A percentile compares a stretch with the other conserved stretches of the same genome.
phyloP scores from a whole-genome alignment of 1,284 basidiomycete genomes.

The Ceratobasidium sp. region DNA sequence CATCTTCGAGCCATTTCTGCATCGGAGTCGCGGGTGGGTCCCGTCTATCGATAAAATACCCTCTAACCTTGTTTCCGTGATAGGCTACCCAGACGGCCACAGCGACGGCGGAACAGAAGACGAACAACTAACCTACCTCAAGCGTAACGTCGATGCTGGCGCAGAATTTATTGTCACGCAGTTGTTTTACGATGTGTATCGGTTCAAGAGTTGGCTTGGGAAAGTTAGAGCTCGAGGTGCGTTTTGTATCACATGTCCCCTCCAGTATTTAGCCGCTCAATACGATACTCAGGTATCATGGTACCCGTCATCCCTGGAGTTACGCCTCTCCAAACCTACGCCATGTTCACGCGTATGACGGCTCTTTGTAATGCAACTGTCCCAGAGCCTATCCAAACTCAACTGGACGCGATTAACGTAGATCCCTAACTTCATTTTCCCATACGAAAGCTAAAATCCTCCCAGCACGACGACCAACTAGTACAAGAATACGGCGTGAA shows the following conservation, averaged over 20 bases:
- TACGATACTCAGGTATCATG: slow-evolving; percentile 76
- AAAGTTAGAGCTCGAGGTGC: slow-evolving; percentile 66
- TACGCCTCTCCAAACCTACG: slow-evolving; percentile 98
- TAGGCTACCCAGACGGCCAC: too few relatives aligned
- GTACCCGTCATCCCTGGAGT: slow-evolving; percentile 96
- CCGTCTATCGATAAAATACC: slow-evolving; percentile 77
- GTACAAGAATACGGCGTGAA: slow-evolving; percentile 90
- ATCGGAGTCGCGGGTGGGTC: slow-evolving; percentile 82
- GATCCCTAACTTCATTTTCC: slow-evolving; percentile 85
- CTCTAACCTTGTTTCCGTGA: slow-evolving; percentile 58
- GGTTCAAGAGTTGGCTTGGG: slow-evolving; percentile 88
- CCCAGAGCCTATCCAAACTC: slow-evolving; percentile 66
- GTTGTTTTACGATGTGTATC: slow-evolving; percentile 92
- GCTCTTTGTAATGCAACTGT: slow-evolving; percentile 90
- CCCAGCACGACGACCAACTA: slow-evolving; percentile 90
- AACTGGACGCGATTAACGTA: slow-evolving; percentile 59
- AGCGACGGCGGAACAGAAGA: slow-evolving; percentile 66
- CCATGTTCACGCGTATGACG: slow-evolving; percentile 93
- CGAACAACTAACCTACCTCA: slow-evolving; percentile 88
- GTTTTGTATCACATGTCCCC: too few relatives aligned
- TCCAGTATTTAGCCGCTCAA: too few relatives aligned
- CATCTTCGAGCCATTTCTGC: slow-evolving; percentile 80
- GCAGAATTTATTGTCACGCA: slow-evolving; percentile 94
- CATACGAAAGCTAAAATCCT: too few relatives aligned
- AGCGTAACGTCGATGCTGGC: slow-evolving; percentile 87